These are phyloP conservation scores for Cornus controversa DNA, from an alignment of 148 eudicot species.

Conservation along the genomic window DNA sequence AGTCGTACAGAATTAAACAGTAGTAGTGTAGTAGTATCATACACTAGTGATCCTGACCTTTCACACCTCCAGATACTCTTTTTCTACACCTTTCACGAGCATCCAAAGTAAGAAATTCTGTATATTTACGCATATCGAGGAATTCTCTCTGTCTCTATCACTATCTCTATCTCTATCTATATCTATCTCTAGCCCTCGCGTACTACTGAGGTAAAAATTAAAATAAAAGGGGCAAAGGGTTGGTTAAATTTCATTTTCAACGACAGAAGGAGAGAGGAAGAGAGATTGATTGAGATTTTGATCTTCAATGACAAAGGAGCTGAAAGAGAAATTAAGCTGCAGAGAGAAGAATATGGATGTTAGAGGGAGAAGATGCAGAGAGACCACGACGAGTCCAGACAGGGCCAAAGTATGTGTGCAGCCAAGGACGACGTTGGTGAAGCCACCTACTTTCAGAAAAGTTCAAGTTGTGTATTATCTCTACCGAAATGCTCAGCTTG, in stretches of 20 bases:
- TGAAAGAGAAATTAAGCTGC: background rate
- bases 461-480: conserved; percentile 87
- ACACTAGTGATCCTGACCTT: too few relatives aligned
- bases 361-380: conserved; percentile 15
- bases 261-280: too few relatives aligned
- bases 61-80: background rate
- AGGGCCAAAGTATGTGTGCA: conserved; percentile 2
- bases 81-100: background rate
- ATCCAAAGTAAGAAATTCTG: background rate
- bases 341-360: background rate
- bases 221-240: background rate
- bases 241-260: background rate
- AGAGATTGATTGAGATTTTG: too few relatives aligned
- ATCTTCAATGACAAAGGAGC: background rate
- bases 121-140: conserved; percentile 1
- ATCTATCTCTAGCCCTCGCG: too few relatives aligned
- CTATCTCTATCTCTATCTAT: too few relatives aligned
- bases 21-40: too few relatives aligned
- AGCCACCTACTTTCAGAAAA: conserved; percentile 29
- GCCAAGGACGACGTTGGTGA: background rate
- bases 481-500: conserved; percentile 77
- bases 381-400: conserved; percentile 15
- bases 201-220: too few relatives aligned
- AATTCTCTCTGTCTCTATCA: background rate
- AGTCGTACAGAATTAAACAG: background rate